These are phyloP conservation scores for Chernovozyma aurita DNA, from an alignment of 1,139 yeast genomes.

Conservation along the genomic window DNA sequence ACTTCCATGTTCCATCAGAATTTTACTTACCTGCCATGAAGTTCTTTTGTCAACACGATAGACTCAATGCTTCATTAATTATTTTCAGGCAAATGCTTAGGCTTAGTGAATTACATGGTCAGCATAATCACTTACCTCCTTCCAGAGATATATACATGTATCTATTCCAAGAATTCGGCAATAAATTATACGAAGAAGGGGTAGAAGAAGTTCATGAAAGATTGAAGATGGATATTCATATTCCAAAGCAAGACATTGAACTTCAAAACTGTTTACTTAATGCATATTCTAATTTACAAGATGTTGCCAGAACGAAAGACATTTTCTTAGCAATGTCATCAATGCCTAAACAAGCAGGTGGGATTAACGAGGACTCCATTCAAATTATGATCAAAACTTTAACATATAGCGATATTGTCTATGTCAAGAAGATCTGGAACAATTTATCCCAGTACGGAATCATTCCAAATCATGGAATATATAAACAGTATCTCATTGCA, in stretches of 20 bases:
- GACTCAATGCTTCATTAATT: constrained; percentile 62
- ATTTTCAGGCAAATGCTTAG: constrained; percentile 62
- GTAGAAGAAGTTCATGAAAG: constrained; percentile 62
- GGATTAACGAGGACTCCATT: constrained; percentile 65
- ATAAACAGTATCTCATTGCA: constrained; percentile 64
- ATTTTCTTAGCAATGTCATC: constrained; percentile 57
- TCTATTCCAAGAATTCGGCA: constrained; percentile 61
- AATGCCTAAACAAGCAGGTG: constrained; percentile 44
- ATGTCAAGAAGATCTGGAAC: constrained; percentile 63
- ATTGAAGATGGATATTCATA: constrained; percentile 59
- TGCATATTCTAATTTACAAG: constrained; percentile 63
- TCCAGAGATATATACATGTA: constrained; percentile 64
- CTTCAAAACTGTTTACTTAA: constrained; percentile 62
- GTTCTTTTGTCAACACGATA: constrained; percentile 51
- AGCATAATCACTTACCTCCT: constrained; percentile 44
- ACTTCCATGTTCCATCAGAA: constrained; percentile 58
- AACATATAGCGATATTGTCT: constrained; percentile 54
- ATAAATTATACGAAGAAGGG: constrained; percentile 60
- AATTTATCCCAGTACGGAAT: constrained; percentile 52
- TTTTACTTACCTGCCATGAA: constrained; percentile 57
- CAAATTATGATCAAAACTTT: constrained; percentile 67
- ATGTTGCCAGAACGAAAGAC: constrained; percentile 56
- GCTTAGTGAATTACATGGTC: constrained; percentile 52
- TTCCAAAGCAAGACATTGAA: constrained; percentile 52
- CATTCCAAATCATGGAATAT: constrained; percentile 51